Conservation (phyloP, 2,329 filamentous ascomycete genomes). For the Trichoderma lentiforme region DNA sequence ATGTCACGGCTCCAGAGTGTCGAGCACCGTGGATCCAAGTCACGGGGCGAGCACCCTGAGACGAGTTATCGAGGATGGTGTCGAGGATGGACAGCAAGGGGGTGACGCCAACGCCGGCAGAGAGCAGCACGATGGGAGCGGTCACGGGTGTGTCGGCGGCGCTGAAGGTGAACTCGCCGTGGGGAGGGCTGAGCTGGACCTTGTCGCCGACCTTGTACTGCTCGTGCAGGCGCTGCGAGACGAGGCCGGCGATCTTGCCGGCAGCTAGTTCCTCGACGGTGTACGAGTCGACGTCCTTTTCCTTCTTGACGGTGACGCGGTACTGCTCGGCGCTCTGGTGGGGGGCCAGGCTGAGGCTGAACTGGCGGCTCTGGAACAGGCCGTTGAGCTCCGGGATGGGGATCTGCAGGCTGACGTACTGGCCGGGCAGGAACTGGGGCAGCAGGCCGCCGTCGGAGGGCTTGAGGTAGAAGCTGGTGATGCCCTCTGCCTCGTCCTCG, state of each 20-base stretch:
- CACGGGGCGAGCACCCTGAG: conserved; percentile 42
- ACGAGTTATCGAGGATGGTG: conserved; percentile 37
- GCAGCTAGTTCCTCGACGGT: conserved; percentile 32
- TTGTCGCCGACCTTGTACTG: conserved; percentile 48
- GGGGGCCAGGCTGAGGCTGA: conserved; percentile 64
- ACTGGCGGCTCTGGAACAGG: conserved; percentile 68
- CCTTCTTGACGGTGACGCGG: conserved; percentile 71
- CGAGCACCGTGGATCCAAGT: conserved; percentile 62
- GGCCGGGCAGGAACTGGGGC: conserved; percentile 63
- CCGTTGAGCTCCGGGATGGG: conserved; percentile 56
- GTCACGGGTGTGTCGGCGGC: conserved; percentile 39
- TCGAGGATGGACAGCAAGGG: conserved; percentile 65
- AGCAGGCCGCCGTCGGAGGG: conserved; percentile 55
- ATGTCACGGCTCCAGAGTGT: conserved; percentile 51
- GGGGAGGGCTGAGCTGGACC: conserved; percentile 54
- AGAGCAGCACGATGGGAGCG: conserved; percentile 61
- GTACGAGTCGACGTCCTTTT: conserved; percentile 37
- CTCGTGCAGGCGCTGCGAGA: conserved; percentile 54
- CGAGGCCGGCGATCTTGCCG: conserved; percentile 41
- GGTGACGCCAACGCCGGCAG: conserved; percentile 66
- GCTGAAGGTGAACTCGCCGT: conserved; percentile 60
- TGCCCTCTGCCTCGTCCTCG: conserved; percentile 55
- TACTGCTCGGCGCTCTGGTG: conserved; percentile 53
- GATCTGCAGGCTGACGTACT: conserved; percentile 67
- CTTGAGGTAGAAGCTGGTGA: conserved; percentile 68